Base-by-base conservation (phyloP, 768 basidiomycete genomes). In the Mycena alexandri region DNA sequence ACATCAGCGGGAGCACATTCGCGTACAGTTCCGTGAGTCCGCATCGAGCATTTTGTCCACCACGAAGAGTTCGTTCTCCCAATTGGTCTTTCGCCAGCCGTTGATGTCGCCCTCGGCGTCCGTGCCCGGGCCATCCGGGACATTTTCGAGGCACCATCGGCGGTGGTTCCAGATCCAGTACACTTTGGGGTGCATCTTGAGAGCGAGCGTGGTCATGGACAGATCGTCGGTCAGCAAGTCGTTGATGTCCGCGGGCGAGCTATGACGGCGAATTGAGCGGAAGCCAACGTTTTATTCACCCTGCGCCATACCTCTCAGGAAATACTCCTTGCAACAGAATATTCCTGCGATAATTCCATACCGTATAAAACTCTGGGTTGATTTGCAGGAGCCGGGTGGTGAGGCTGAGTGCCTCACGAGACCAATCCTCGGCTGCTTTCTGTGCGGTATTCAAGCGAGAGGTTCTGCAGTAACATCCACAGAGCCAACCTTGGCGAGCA, bases 81-180 rank as follows among this genome's bases (percentile, higher is more conserved):
- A 99, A 47, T 88, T 90, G 17, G 83, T 80, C 71, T 86, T 88
- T 72, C 87, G 89, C 96, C 96, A 98, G n/a, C 83, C 86, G 54
- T 85, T 71, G 12, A 78, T 74, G 59, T 87, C 83, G 2, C 76
- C 78, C n/a, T 83, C 82, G 0, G 77, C 79, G 53, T 81, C 80
- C 2, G 76, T 72, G 33, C 80, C 82, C 0, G 94, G 94, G 1
- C 90, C 92, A 58, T 85, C 82, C 0, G 97, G 96, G 13, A 97
- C 87, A 60, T 91, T 88, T 76, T 93, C 91, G 2, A 99, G 87
- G 74, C 96, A 96, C 98, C 98, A 99, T 72, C 90, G 84, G 43
- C 98, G 89, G 74, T 99, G 96, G 75, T 96, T 98, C 98, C 98
- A 99, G 72, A 99, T 95, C 91, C 94, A 95, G 77, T 99, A 99